A percentile compares a stretch with the other conserved stretches of the same genome.
Conservation (phyloP, 2,329 filamentous ascomycete species). For the Pestalotiopsis sp. region DNA sequence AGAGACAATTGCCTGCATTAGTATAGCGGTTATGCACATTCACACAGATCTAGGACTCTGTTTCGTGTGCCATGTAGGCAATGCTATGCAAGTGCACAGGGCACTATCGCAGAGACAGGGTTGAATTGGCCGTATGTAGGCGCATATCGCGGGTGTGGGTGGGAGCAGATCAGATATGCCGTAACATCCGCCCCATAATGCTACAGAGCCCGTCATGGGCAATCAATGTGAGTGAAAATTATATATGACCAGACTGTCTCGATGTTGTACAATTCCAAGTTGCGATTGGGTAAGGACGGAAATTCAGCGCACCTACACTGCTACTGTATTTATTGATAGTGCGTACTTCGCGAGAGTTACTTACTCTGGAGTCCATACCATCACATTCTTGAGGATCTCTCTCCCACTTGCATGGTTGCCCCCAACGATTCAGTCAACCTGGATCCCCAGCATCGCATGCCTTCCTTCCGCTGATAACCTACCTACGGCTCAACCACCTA, state of each 20-base stretch:
- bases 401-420: too few relatives aligned
- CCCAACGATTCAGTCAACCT: too few relatives aligned
- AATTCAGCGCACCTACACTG: too few relatives aligned
- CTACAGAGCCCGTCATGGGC: not conserved
- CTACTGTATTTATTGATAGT: too few relatives aligned
- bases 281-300: too few relatives aligned
- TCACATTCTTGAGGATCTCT: too few relatives aligned
- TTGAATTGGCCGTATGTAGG: not conserved
- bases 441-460: not conserved
- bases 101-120: not conserved
- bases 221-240: not conserved
- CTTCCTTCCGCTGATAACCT: not conserved
- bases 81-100: not conserved
- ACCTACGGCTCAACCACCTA: not conserved
- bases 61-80: not conserved
- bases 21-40: not conserved
- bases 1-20: not conserved
- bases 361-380: too few relatives aligned
- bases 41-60: not conserved
- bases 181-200: not conserved
- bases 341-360: too few relatives aligned
- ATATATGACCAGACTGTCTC: too few relatives aligned
- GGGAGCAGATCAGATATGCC: not conserved
- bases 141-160: not conserved
- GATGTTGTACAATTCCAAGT: too few relatives aligned